A percentile compares a stretch with the other conserved stretches of the same genome.
Evolutionary conservation across 2,329 filamentous ascomycete genomes (phyloP).

Genomic region (Pestalotiopsis sp.): DNA sequence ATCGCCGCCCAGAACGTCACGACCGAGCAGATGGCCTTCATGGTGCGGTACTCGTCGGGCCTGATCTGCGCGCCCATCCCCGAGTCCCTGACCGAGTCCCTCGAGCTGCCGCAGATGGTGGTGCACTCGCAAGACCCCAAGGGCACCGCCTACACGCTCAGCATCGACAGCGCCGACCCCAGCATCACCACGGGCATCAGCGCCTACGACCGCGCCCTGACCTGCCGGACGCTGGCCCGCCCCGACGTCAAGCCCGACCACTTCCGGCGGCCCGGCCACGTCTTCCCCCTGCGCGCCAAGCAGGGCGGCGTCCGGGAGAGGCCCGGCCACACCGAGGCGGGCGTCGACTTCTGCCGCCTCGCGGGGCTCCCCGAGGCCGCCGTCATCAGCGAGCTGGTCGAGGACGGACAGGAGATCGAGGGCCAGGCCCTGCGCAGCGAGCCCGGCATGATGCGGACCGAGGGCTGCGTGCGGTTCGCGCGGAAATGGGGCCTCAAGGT

Average conservation of each 20-base stretch:
- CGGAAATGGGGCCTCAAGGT: constrained; percentile 87
- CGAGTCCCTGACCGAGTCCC: constrained; percentile 66
- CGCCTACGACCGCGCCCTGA: constrained; percentile 83
- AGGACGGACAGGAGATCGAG: constrained; percentile 74
- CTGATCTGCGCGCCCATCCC: constrained; percentile 88
- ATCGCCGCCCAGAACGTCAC: constrained; percentile 87
- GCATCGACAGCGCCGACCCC: constrained; percentile 76
- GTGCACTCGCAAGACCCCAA: constrained; percentile 74
- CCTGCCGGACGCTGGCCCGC: constrained; percentile 78
- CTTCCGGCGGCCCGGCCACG: constrained; percentile 85
- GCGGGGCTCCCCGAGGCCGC: constrained; percentile 77
- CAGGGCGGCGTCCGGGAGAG: constrained; percentile 81
- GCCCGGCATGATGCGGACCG: constrained; percentile 89
- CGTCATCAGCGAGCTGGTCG: constrained; percentile 90
- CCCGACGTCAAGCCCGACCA: constrained; percentile 56
- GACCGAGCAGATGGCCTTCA: constrained; percentile 90
- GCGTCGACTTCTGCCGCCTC: constrained; percentile 84
- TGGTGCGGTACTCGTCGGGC: constrained; percentile 89
- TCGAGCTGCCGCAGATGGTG: constrained; percentile 91
- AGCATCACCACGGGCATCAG: constrained; percentile 87
- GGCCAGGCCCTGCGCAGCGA: constrained; percentile 68
- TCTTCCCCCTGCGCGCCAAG: constrained; percentile 81
- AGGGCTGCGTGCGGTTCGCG: constrained; percentile 87
- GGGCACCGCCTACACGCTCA: constrained; percentile 90
- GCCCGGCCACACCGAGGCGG: constrained; percentile 90